phyloP scores from a whole-genome alignment of 2,329 filamentous ascomycete genomes.

The Colletotrichum australisinense region DNA sequence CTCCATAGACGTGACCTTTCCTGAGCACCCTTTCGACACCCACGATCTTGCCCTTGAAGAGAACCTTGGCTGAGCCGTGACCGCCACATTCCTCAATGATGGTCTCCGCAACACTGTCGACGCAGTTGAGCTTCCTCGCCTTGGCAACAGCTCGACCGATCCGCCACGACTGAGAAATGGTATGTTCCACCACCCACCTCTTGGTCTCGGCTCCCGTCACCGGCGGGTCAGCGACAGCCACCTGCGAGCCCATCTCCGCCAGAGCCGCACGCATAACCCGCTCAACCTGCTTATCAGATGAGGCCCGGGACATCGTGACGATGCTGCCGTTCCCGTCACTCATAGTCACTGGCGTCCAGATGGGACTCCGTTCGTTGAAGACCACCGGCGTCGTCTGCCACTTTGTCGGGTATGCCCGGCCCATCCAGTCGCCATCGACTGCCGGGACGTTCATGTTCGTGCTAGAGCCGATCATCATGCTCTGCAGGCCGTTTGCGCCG shows the following conservation, averaged over 20 bases:
- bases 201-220: conserved; percentile 61
- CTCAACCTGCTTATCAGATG: conserved; percentile 60
- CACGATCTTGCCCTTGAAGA: conserved; percentile 73
- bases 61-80: conserved; percentile 59
- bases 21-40: conserved; percentile 66
- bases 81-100: conserved; percentile 71
- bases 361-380: conserved; percentile 58
- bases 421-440: conserved; percentile 68
- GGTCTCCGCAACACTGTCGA: conserved; percentile 65
- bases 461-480: conserved; percentile 65
- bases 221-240: conserved; percentile 60
- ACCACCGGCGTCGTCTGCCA: conserved; percentile 68
- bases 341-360: conserved; percentile 59
- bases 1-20: conserved; percentile 70
- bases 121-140: conserved; percentile 59
- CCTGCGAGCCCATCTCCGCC: conserved; percentile 66
- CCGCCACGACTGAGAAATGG: conserved; percentile 64
- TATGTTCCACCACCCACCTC: conserved; percentile 64
- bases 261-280: conserved; percentile 61
- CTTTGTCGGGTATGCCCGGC: conserved; percentile 63
- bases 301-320: conserved; percentile 59
- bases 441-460: conserved; percentile 61
- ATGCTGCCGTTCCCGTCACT: conserved; percentile 65
- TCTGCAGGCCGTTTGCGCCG: conserved; percentile 71
- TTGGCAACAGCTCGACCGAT: conserved; percentile 70